Base-by-base conservation (phyloP, 2,329 filamentous ascomycete genomes). In the Cercospora sesami region DNA sequence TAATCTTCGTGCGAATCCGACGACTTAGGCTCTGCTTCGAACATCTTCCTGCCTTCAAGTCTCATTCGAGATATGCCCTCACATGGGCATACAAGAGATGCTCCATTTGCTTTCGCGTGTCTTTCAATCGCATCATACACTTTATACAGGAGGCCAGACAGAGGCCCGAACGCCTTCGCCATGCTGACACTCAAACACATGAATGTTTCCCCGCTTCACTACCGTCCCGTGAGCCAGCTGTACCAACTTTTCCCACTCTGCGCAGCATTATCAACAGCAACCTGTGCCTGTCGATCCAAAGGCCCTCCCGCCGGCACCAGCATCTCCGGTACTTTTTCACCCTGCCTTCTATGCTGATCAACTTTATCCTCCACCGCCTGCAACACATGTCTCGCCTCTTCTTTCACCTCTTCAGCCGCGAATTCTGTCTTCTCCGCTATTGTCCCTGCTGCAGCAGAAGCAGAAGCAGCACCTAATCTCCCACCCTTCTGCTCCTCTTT, bases 261-360 rank as follows among this genome's bases (percentile, higher is more conserved):
- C 63, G 79, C 72, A 16, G 76, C 77, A 28, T 78, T 77, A 57
- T 79, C 71, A 5, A 75, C 72, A n/a, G 77, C 79, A 62, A 79
- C 76, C 48, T 81, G 78, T 31, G 81, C 83, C 72, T 81, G 75
- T 60, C 79, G 80, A 74, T 85, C 83, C 48, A 85, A 73, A 48
- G 81, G 80, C 1, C 83, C 83, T 12, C 83, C 83, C 4, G 66
- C 21, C 39, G 73, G 74, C 33, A 61, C 69, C 30, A 75, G 64
- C 23, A 72, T 68, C 53, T 75, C 74, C 55, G 75, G 72, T 57
- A 75, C 63, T 60, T 69, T 73, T 48, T 75, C 74, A 53, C 69
- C 75, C 36, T 75, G 71, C 58, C 72, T 74, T 48, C 75, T 68
- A 65, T 73, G 68, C 28, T 69, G 65, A 8, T 76, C 72, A 21